Base-by-base conservation (phyloP, 768 basidiomycete genomes). In the Psilocybe sp. region DNA sequence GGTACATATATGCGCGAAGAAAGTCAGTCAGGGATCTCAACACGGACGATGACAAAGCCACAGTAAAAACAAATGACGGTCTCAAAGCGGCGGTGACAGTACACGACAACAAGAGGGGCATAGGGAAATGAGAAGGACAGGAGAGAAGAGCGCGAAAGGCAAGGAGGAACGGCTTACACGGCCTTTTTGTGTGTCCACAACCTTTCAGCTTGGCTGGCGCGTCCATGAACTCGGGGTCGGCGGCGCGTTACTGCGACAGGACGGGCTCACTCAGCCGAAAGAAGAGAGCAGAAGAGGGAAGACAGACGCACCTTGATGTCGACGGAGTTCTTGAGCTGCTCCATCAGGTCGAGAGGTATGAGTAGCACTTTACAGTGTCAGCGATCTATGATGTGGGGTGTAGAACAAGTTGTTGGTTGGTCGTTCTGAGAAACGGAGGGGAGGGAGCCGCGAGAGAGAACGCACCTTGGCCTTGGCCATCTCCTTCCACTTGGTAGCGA, bases 341-440 rank as follows among this genome's bases (percentile, higher is more conserved):
- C 97, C 0, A 95, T 98, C 66, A 98, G 95, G 8, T 96, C 97
- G 1, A 99, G 79, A 98, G 81, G 68, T 98, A 98, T 2, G 90
- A 90, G 64, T 98, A 98, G n/a, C 94, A 86, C 66, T 98, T 98
- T 52, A 98, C 90, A 9, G 94, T 92, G 62, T 98, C 95, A n/a
- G 91, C 73, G 36, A 94, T 79, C 92, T 98, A n/a, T n/a, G n/a
- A n/a, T n/a, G n/a, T n/a, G 56, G 18, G 46, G 38, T 34, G 14
- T 40, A 60, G 59, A 53, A 61, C 54, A 42, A 46, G 12, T 14
- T 23, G 20, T 11, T 39, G 51, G 31, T 7, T 7, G 45, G 11
- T 19, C 18, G 40, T 16, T 36, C 14, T 10, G 28, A 28, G 19
- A 51, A n/a, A n/a, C n/a, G n/a, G n/a, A n/a, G n/a, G n/a, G n/a